Percentiles rank a stretch among this genome's conserved stretches.
phyloP scores from a whole-genome alignment of 1,284 basidiomycete species.

The Melanopsichium pennsylvanicum region DNA sequence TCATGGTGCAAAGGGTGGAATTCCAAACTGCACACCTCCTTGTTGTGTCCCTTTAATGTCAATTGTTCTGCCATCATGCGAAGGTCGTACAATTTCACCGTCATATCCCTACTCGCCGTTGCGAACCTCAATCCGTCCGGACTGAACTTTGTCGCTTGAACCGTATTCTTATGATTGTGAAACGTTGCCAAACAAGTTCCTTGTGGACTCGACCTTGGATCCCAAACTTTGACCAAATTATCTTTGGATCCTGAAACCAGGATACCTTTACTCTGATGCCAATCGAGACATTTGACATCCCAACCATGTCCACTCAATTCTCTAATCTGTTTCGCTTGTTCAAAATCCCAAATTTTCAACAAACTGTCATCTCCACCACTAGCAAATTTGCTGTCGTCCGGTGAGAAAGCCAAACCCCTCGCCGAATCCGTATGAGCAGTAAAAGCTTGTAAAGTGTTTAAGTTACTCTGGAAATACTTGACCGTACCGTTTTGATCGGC shows the following conservation, averaged over 20 bases:
- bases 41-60: constrained; percentile 90
- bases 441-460: constrained; percentile 97
- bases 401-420: constrained; percentile 86
- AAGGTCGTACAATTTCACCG: constrained; percentile 95
- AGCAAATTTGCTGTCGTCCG: constrained; percentile 88
- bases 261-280: constrained; percentile 95
- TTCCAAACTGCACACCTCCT: constrained; percentile 93
- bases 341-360: constrained; percentile 93
- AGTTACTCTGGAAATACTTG: constrained; percentile 98
- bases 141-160: constrained; percentile 90
- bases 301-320: constrained; percentile 92
- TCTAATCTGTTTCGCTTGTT: constrained; percentile 73
- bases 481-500: constrained; percentile 92
- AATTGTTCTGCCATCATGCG: constrained; percentile 94
- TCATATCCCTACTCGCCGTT: constrained; percentile 91
- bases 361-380: constrained; percentile 94
- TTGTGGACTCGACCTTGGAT: constrained; percentile 71
- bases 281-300: constrained; percentile 98
- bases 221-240: constrained; percentile 99
- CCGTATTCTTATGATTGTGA: constrained; percentile 95
- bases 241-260: constrained; percentile 95
- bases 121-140: constrained; percentile 87
- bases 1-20: constrained; percentile 93
- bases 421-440: constrained; percentile 79
- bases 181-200: constrained; percentile 54